Evolutionary conservation across 768 basidiomycete species (phyloP).

Genomic region (Leccinum longicurvipes): DNA sequence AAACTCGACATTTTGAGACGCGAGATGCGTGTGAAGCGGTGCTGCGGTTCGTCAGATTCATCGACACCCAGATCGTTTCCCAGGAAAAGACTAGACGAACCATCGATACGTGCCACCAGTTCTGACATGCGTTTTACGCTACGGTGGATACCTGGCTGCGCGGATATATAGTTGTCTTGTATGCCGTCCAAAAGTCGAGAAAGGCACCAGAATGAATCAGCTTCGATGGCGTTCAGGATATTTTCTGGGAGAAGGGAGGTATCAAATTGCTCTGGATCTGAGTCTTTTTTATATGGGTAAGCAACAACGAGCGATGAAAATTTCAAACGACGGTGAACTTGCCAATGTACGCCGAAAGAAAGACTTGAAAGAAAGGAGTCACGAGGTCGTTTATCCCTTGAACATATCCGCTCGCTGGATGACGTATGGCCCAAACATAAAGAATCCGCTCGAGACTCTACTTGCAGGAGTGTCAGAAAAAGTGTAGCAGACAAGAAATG

Average conservation of each 20-base stretch:
- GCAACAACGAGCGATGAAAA: background rate
- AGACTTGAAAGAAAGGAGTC: slow-evolving; percentile 97
- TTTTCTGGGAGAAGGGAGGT: slow-evolving; percentile 65
- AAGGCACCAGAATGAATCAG: slow-evolving; percentile 98
- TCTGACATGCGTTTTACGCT: slow-evolving; percentile 94
- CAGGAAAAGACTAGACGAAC: slow-evolving; percentile 38
- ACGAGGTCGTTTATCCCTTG: slow-evolving; percentile 99
- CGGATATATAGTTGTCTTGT: slow-evolving; percentile 96
- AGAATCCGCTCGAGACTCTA: slow-evolving; percentile 92
- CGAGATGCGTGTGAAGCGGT: slow-evolving; percentile 83
- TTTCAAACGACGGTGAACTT: slow-evolving; percentile 19
- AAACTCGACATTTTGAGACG: slow-evolving; percentile 91
- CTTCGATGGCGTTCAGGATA: slow-evolving; percentile 84
- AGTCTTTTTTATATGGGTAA: slow-evolving; percentile 49
- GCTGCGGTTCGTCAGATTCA: slow-evolving; percentile 40
- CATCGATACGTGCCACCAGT: slow-evolving; percentile 86
- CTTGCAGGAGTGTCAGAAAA: slow-evolving; percentile 21
- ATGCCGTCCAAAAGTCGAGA: slow-evolving; percentile 94
- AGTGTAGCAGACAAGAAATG: background rate
- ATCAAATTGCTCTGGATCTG: slow-evolving; percentile 88
- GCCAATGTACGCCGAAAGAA: slow-evolving; percentile 94
- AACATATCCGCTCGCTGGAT: slow-evolving; percentile 97
- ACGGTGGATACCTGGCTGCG: slow-evolving; percentile 94
- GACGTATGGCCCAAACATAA: slow-evolving; percentile 98
- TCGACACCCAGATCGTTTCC: background rate